Evolutionary conservation across 306 rosid genomes (phyloP), one percentile per base, ranked within the genome.

Genomic region (Geum urbanum): DNA sequence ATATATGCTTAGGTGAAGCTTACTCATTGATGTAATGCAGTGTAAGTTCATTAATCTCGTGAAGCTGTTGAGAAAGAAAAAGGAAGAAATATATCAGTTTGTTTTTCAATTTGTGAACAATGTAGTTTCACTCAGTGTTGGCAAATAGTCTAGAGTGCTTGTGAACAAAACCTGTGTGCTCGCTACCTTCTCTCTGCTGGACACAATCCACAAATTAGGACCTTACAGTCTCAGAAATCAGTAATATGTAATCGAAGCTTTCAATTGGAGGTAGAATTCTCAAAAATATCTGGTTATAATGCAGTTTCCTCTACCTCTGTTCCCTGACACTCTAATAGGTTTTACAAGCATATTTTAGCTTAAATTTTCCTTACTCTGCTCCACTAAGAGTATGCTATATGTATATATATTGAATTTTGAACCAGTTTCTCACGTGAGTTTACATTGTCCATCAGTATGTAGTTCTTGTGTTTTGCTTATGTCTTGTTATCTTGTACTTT

Each of bases 401-500:
- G 5, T 43, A 49, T 48, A 4, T 16, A n/a, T n/a, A n/a, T 15
- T 37, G 58, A 48, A 15, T 2, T 49, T 49, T n/a, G 15, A 24
- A 24, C 15, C n/a, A 8, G n/a, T 49, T 13, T 47, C 71, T 27
- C 16, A 55, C 37, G 20, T 22, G 6, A 32, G 64, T 19, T 66
- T 49, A 32, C 39, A 39, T 9, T 67, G 55, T 66, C 40, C 24
- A 47, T 12, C 58, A 27, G 32, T 49, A 48, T 18, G 59, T 67
- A 5, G 43, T 66, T 37, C 15, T 15, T 16, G 15, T 12, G 45
- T 35, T 45, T 45, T 70, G 62, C 37, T 8, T 37, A 8, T 66
- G 12, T 65, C 70, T 56, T 66, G 49, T 81, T 76, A 19, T 76
- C 48, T 68, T 1, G 66, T 24, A 32, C 37, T 54, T 46, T 65